Evolutionary conservation across 2,329 filamentous ascomycete genomes (phyloP).

Genomic region (Phaeophleospora eucalypticola): DNA sequence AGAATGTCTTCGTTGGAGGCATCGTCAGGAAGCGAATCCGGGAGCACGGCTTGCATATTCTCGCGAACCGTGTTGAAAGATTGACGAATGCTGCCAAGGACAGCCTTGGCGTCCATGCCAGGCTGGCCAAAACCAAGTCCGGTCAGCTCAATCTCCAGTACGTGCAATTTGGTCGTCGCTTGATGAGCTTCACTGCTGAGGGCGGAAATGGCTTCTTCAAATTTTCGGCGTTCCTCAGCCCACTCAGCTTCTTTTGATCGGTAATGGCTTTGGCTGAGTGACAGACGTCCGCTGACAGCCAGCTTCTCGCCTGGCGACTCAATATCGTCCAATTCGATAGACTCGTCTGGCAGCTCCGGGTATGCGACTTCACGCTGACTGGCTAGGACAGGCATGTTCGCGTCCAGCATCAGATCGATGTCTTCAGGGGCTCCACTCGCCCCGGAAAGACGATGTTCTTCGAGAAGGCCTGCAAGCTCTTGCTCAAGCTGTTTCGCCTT

Average conservation of each 20-base stretch:
- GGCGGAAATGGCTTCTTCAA: conserved; percentile 39
- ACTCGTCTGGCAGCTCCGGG: conserved; percentile 20
- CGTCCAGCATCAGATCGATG: conserved; percentile 29
- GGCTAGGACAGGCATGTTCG: conserved; percentile 32
- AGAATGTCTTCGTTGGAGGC: conserved; percentile 40
- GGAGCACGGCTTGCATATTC: conserved; percentile 39
- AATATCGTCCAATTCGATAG: background rate
- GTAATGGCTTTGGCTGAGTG: conserved; percentile 14
- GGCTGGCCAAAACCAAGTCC: conserved; percentile 39
- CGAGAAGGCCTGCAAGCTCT: conserved; percentile 21
- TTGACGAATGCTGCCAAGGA: conserved; percentile 40
- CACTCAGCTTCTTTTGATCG: conserved; percentile 13
- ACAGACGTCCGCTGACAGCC: conserved; percentile 5
- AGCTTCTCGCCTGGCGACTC: background rate
- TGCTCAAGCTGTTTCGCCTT: background rate
- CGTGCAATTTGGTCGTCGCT: conserved; percentile 38
- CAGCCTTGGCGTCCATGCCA: conserved; percentile 31
- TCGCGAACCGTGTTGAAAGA: conserved; percentile 40
- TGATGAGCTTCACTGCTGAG: conserved; percentile 38
- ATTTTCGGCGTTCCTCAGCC: conserved; percentile 25
- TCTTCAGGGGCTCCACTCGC: conserved; percentile 24
- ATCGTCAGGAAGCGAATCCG: conserved; percentile 33
- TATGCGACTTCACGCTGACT: conserved; percentile 27
- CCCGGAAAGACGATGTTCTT: conserved; percentile 11
- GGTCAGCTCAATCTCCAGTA: conserved; percentile 43